Evolutionary conservation across 768 basidiomycete species (phyloP).

Genomic region (Phylloporus sp.): DNA sequence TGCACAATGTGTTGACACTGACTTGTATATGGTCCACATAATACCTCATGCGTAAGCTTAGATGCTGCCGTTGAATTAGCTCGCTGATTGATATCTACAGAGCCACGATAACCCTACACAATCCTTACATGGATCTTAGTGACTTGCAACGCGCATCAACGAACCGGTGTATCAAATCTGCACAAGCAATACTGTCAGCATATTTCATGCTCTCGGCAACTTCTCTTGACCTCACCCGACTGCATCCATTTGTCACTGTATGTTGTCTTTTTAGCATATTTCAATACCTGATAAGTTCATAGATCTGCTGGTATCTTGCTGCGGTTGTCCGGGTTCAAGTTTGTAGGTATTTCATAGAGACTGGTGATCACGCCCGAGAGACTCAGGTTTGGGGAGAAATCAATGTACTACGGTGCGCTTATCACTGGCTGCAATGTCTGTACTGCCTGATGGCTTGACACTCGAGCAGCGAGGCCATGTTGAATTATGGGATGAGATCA

Average conservation of each 20-base stretch:
- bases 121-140: constrained; percentile 73
- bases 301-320: constrained; percentile 91
- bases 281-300: constrained; percentile 14
- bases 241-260: constrained; percentile 82
- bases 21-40: constrained; percentile 82
- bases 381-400: constrained; percentile 84
- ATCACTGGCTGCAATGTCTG: neutral
- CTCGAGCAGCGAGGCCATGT: constrained; percentile 66
- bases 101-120: constrained; percentile 85
- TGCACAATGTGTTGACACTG: constrained; percentile 61
- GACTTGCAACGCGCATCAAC: constrained; percentile 64
- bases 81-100: constrained; percentile 35
- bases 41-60: constrained; percentile 75
- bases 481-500: constrained; percentile 72
- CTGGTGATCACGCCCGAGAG: constrained; percentile 68
- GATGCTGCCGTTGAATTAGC: constrained; percentile 2
- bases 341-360: constrained; percentile 82
- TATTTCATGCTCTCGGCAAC: constrained; percentile 79
- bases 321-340: constrained; percentile 82
- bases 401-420: constrained; percentile 65
- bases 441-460: constrained; percentile 11
- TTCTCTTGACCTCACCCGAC: constrained; percentile 70
- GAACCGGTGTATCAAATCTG: constrained; percentile 65
- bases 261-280: constrained; percentile 3
- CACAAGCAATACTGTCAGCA: constrained; percentile 65